Evolutionary conservation across 2,329 filamentous ascomycete genomes (phyloP).

Genomic region (Pleomassaria siparia): DNA sequence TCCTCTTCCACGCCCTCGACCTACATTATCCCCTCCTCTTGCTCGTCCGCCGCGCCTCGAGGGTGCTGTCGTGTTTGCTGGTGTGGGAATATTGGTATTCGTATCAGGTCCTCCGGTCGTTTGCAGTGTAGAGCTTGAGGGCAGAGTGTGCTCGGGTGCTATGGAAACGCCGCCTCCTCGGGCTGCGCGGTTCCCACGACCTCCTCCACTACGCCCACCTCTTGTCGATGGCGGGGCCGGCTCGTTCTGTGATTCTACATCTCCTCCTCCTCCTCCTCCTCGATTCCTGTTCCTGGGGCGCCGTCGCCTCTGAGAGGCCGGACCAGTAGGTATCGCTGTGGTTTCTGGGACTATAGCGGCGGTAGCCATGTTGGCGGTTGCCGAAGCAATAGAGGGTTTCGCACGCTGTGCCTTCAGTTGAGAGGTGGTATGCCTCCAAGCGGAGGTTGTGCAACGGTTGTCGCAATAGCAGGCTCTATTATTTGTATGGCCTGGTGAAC

Average conservation of each 20-base stretch:
- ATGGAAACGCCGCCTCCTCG: neutral
- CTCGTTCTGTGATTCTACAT: slow-evolving; percentile 19
- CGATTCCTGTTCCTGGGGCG: slow-evolving; percentile 28
- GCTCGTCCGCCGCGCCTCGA: neutral
- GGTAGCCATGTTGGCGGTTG: slow-evolving; percentile 22
- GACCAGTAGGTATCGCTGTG: neutral
- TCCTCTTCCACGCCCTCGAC: neutral
- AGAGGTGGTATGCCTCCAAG: neutral
- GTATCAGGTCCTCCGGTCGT: neutral
- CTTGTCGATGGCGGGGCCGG: slow-evolving; percentile 1
- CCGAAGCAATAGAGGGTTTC: neutral
- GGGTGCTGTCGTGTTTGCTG: neutral
- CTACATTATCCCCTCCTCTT: slow-evolving; percentile 4
- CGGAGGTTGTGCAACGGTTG: neutral
- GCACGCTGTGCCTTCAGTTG: neutral
- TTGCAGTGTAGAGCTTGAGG: neutral
- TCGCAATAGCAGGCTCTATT: slow-evolving; percentile 22
- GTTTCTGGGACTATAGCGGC: slow-evolving; percentile 3
- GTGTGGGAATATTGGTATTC: neutral
- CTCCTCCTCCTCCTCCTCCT: neutral
- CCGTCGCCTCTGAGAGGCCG: slow-evolving; percentile 16
- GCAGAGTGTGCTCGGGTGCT: neutral
- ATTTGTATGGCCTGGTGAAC: slow-evolving; percentile 36
- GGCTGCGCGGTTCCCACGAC: neutral
- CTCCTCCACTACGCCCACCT: slow-evolving; percentile 17